These are phyloP conservation scores for Stentor roeselii DNA, from an alignment of 73 alveolate genomes.

Conservation along the genomic window DNA sequence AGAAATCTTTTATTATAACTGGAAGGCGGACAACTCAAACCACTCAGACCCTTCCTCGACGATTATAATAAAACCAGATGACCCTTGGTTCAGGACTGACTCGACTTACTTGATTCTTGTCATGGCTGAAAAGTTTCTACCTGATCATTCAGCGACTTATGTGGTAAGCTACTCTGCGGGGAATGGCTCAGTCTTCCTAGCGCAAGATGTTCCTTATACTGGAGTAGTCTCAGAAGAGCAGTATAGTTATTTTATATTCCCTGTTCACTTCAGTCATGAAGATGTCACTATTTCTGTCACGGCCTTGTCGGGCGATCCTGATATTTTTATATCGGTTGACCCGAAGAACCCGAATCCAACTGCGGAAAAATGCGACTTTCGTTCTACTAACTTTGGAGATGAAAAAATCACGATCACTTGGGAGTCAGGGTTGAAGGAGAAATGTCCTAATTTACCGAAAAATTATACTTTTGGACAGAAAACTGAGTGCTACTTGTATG, in stretches of 20 bases:
- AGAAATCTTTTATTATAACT: slow-evolving; percentile 25
- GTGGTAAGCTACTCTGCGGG: background rate
- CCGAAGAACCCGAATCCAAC: slow-evolving; percentile 21
- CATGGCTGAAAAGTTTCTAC: background rate
- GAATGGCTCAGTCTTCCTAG: background rate
- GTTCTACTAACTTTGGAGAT: slow-evolving; percentile 12
- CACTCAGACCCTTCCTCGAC: background rate
- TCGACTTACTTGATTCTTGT: slow-evolving; percentile 8
- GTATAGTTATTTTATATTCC: background rate
- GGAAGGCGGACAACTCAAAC: background rate
- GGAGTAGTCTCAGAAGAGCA: background rate
- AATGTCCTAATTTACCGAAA: background rate
- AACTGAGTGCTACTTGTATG: slow-evolving; percentile 1
- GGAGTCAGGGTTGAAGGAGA: background rate
- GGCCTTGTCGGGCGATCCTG: slow-evolving; percentile 32
- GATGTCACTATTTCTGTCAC: slow-evolving; percentile 26
- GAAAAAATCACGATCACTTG: slow-evolving; percentile 8
- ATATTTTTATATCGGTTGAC: background rate
- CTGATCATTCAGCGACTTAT: slow-evolving; percentile 14
- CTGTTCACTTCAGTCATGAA: slow-evolving; percentile 5
- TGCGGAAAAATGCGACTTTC: background rate
- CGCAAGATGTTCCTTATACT: slow-evolving; percentile 21
- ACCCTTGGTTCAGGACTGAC: background rate
- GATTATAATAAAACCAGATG: slow-evolving; percentile 4
- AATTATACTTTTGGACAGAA: background rate